These are phyloP conservation scores for Santalum album DNA, from an alignment of 164 flowering plant species.

Conservation along the genomic window DNA sequence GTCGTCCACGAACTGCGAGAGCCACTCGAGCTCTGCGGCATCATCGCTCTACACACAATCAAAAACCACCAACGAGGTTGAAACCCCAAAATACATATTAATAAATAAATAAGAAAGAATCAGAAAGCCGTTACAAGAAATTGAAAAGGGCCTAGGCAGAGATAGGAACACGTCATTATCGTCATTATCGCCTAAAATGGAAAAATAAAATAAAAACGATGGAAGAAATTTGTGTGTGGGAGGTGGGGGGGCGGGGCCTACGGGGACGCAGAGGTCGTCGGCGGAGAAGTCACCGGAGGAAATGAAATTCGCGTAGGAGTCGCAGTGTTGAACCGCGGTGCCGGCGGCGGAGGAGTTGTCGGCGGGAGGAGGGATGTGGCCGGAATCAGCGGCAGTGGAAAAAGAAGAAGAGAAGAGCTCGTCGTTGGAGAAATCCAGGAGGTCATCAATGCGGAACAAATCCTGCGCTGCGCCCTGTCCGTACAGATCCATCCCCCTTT, in stretches of 20 bases:
- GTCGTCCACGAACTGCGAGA: conserved; percentile 60
- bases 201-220: too few relatives aligned
- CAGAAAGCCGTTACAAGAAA: too few relatives aligned
- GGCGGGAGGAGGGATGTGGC: background rate
- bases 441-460: conserved; percentile 41
- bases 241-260: conserved; percentile 1
- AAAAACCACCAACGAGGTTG: background rate
- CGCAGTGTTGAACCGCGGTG: background rate
- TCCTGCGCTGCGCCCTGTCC: conserved; percentile 21
- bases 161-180: too few relatives aligned
- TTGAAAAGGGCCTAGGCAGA: too few relatives aligned
- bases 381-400: conserved; percentile 12
- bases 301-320: background rate
- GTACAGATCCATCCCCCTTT: conserved; percentile 28
- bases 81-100: background rate
- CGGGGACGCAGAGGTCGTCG: conserved; percentile 40
- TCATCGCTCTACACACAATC: conserved; percentile 35
- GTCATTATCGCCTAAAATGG: too few relatives aligned
- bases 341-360: conserved; percentile 9
- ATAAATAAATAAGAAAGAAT: background rate
- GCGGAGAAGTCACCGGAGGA: conserved; percentile 22
- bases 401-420: conserved; percentile 19
- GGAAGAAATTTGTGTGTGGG: background rate
- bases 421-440: conserved; percentile 38
- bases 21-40: conserved; percentile 59